phyloP scores from a whole-genome alignment of 2,329 filamentous ascomycete species.

The Hortaea werneckii region DNA sequence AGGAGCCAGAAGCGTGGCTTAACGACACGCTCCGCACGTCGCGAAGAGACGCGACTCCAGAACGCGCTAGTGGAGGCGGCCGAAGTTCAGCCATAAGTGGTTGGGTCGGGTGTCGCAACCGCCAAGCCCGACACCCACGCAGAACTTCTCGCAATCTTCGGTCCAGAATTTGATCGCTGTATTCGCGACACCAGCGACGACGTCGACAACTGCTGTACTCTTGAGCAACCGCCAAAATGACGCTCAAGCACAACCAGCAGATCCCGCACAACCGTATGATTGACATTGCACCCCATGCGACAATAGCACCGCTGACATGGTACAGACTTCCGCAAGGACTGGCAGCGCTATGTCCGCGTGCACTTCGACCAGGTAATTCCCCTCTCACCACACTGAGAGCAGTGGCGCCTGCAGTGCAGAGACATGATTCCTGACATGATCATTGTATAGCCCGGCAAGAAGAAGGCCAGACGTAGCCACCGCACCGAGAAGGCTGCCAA shows the following conservation, averaged over 20 bases:
- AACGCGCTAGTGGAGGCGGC: too few relatives aligned
- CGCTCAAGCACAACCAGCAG: constrained; percentile 99
- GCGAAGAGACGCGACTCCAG: too few relatives aligned
- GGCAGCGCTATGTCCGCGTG: constrained; percentile 96
- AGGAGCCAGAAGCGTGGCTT: too few relatives aligned
- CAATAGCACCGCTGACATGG: constrained; percentile 20
- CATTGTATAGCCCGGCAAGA: constrained; percentile 73
- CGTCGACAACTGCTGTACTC: constrained; percentile 2
- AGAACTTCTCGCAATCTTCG: too few relatives aligned
- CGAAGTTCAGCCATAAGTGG: too few relatives aligned
- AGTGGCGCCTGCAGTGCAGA: constrained; percentile 39
- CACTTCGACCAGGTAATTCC: constrained; percentile 98
- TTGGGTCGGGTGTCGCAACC: too few relatives aligned
- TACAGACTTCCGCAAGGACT: constrained; percentile 99
- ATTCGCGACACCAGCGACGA: constrained; percentile 3
- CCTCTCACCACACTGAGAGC: constrained; percentile 41
- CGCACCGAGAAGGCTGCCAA: constrained; percentile 91
- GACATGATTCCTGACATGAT: constrained; percentile 25
- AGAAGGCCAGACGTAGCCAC: constrained; percentile 82
- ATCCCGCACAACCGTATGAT: constrained; percentile 72
- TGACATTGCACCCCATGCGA: constrained; percentile 1
- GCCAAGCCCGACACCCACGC: too few relatives aligned
- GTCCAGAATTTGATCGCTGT: neutral
- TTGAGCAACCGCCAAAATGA: constrained; percentile 34
- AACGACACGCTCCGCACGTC: too few relatives aligned